Evolutionary conservation across 169 alveolate species (phyloP).

Genomic region (Babesia divergens): DNA sequence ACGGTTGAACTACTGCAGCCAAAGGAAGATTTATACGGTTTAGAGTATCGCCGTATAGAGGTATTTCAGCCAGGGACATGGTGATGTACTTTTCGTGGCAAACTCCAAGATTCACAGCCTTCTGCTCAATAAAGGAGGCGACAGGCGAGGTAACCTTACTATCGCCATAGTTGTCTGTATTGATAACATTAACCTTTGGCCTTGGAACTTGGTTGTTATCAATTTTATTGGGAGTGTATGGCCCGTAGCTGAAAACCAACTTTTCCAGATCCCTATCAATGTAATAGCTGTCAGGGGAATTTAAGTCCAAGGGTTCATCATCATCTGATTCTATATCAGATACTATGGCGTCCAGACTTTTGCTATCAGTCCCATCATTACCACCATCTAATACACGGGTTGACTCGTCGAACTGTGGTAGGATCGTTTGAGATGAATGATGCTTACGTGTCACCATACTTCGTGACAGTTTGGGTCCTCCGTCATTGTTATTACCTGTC

Average conservation of each 20-base stretch:
- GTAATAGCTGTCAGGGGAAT: neutral
- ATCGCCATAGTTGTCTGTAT: neutral
- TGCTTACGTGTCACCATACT: too few species aligned
- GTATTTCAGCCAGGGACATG: conserved; percentile 65
- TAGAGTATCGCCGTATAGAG: conserved; percentile 68
- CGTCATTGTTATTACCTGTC: too few species aligned
- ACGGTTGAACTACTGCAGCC: conserved; percentile 74
- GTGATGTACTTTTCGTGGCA: conserved; percentile 60
- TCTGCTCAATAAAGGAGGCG: conserved; percentile 12
- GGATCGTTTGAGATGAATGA: too few species aligned
- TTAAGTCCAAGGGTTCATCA: too few species aligned
- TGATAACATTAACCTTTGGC: neutral
- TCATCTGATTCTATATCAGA: neutral
- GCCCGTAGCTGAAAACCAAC: conserved; percentile 34
- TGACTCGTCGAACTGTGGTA: too few species aligned
- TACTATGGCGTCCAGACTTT: too few species aligned
- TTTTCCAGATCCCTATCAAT: conserved; percentile 38
- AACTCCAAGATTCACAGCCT: conserved; percentile 56
- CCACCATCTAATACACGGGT: too few species aligned
- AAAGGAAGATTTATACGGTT: conserved; percentile 62
- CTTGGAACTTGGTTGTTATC: conserved; percentile 37
- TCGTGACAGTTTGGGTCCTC: too few species aligned
- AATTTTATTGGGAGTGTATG: conserved; percentile 32
- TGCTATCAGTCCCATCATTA: too few species aligned
- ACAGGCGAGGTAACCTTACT: neutral